Evolutionary conservation across 176 grass and related monocot species (phyloP), one percentile per base, ranked within the genome.

Genomic region (Ensete ventricosum): DNA sequence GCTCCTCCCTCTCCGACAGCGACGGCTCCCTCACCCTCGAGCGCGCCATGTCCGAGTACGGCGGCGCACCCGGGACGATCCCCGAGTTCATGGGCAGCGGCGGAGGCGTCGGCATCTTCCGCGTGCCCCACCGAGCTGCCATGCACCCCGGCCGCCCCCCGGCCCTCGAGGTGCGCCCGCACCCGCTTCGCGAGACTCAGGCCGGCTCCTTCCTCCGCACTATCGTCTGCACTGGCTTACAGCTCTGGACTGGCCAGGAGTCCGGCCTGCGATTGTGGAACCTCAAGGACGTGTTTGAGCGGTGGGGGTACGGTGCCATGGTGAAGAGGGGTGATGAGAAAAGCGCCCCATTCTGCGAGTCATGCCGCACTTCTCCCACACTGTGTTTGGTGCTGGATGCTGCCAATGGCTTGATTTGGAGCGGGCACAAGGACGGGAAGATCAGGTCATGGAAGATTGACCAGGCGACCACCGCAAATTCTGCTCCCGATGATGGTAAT

Each of bases 151-250:
- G 58, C 64, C 89, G 89, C 19, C 93, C 87, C 53, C 83, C 93
- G 17, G 73, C 87, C 53, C 77, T 96, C 83, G 87, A 96, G 82
- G 55, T 96, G 14, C 83, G 89, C 1, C 93, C 89, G 0, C 87
- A 96, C 60, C 93, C 89, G n/a, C 88, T 92, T 24, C 83, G 93
- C 8, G 93, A 96, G 79, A 96, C 89, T 76, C 93, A 96, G 77
- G 93, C 79, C 6, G 93, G 93, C 0, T 92, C 87, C 0, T 96
- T 96, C 74, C 93, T 96, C 65, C 67, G 93, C 58, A 81, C 85
- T 17, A 84, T 97, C 59, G 85, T 73, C 22, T 84, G 25, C 55
- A 78, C 20, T 62, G 57, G 7, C 29, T 83, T 24, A 11, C 88
- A 88, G 82, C 87, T 90, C 14, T 93, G 93, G 93, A 85, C 93